Base-by-base conservation (phyloP, 163 green algal genomes). In the Scenedesmus sp. region DNA sequence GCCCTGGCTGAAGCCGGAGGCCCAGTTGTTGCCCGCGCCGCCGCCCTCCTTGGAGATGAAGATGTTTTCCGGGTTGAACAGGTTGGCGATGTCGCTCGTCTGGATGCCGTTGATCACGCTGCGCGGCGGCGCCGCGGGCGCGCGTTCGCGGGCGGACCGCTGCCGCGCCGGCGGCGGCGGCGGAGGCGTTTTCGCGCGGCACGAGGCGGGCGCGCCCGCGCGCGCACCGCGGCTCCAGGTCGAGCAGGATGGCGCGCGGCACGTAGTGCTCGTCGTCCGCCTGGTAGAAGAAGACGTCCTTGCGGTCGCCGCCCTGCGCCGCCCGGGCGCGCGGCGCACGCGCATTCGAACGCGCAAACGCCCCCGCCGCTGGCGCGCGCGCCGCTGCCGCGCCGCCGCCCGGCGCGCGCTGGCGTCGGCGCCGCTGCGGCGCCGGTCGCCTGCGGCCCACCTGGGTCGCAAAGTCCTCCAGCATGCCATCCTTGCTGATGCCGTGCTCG, bases 271-370 rank as follows among this genome's bases (percentile, higher is more conserved):
- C 95, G 60, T 99, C 96, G 69, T 99, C 96, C 36, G 96, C 96
- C 80, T 99, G 96, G 82, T 99, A 99, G 87, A 99, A 99, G 85
- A 99, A 99, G 1, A 99, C 94, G 63, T 99, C 96, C 66, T 99
- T 99, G 22, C 96, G 87, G 83, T 99, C 96, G 10, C 90, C 83
- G 18, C 81, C 83, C 87, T 89, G 81, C 70, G 60, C 14, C 0
- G 15, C n/a, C 0, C 6, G 63, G 26, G 33, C 33, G 22, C 26
- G 42, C 9, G n/a, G n/a, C n/a, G n/a, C n/a, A n/a, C n/a, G n/a
- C 47, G 47, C 17, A 56, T 28, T 15, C 22, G 26, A 14, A 44
- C 14, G 14, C 60, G 60, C 31, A 24, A 10, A 28, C 29, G 28
- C 47, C 47, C 14, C 47, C n/a, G n/a, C n/a, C n/a, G n/a, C n/a